Conservation (phyloP, 176 grass and related monocot genomes). For the Rhipidocladum racemiflorum region DNA sequence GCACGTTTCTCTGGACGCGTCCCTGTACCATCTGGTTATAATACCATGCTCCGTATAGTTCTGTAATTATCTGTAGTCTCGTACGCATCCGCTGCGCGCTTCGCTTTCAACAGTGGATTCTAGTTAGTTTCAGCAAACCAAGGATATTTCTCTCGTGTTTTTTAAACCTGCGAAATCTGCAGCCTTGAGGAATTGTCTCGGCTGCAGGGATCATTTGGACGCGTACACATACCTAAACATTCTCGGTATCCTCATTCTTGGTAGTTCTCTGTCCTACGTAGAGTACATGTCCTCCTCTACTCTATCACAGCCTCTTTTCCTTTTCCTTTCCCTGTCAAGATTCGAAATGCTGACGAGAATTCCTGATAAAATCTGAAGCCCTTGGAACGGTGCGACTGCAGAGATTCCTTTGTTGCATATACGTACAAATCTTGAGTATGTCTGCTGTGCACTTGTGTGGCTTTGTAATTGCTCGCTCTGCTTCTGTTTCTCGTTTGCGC, state of each 20-base stretch:
- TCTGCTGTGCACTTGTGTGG: not conserved
- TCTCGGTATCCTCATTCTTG: slow-evolving; percentile 35
- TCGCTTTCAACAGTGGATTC: slow-evolving; percentile 17
- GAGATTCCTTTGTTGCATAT: slow-evolving; percentile 36
- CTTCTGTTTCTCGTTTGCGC: slow-evolving; percentile 14
- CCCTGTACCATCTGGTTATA: slow-evolving; percentile 7
- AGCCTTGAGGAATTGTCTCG: slow-evolving; percentile 36
- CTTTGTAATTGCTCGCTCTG: slow-evolving; percentile 6
- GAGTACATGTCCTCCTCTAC: slow-evolving; percentile 25
- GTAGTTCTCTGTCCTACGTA: slow-evolving; percentile 20
- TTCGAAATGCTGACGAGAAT: slow-evolving; percentile 21
- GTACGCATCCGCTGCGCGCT: not conserved
- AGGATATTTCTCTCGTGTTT: slow-evolving; percentile 10
- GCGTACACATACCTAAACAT: slow-evolving; percentile 29
- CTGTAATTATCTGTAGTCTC: not conserved
- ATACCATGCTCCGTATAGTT: not conserved
- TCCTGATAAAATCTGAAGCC: slow-evolving; percentile 19
- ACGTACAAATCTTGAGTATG: slow-evolving; percentile 20
- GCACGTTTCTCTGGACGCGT: not conserved
- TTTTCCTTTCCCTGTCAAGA: slow-evolving; percentile 20
- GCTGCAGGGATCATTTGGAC: slow-evolving; percentile 33
- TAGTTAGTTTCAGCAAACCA: slow-evolving; percentile 18
- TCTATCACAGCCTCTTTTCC: slow-evolving; percentile 13
- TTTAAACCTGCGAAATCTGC: slow-evolving; percentile 30
- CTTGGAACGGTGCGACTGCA: slow-evolving; percentile 23